These are phyloP conservation scores for Phytophthora ramorum DNA, from an alignment of 352 stramenopile genomes.

Conservation along the genomic window DNA sequence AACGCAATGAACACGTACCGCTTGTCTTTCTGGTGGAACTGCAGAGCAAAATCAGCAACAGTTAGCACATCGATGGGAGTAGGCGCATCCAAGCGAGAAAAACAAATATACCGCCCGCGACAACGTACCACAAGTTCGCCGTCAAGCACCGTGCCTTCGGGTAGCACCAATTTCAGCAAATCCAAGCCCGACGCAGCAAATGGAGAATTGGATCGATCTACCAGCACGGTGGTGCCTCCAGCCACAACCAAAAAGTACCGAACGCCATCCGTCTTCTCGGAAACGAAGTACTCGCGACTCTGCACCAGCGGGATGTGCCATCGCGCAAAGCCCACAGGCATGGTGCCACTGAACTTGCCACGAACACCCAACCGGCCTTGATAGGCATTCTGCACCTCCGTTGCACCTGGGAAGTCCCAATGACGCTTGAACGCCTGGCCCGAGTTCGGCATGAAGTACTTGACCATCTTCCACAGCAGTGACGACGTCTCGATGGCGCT, in stretches of 20 bases:
- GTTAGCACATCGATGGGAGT: conserved; percentile 7
- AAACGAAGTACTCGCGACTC: conserved; percentile 87
- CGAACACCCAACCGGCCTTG: conserved; percentile 71
- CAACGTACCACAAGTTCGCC: conserved; percentile 86
- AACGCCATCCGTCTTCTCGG: conserved; percentile 93
- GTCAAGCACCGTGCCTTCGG: conserved; percentile 89
- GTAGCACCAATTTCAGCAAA: conserved; percentile 80
- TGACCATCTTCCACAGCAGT: conserved; percentile 82
- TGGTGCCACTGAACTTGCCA: conserved; percentile 90
- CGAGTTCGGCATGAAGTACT: conserved; percentile 85
- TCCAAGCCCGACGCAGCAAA: conserved; percentile 85
- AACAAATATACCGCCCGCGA: neutral
- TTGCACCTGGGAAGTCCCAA: conserved; percentile 78
- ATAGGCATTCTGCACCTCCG: conserved; percentile 84
- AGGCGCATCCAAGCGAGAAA: neutral
- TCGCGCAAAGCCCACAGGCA: conserved; percentile 92
- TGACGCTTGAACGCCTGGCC: conserved; percentile 80
- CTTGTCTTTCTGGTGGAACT: conserved; percentile 86
- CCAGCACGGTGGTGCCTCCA: conserved; percentile 63
- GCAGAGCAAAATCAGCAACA: conserved; percentile 18
- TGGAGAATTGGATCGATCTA: conserved; percentile 82
- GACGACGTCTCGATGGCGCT: conserved; percentile 72
- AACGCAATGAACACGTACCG: conserved; percentile 92
- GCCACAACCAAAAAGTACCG: conserved; percentile 92
- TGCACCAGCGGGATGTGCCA: conserved; percentile 89